A percentile compares a stretch with the other conserved stretches of the same genome.
These are phyloP conservation scores for Puccinia coronata DNA, from an alignment of 1,284 basidiomycete genomes.

Conservation along the genomic window DNA sequence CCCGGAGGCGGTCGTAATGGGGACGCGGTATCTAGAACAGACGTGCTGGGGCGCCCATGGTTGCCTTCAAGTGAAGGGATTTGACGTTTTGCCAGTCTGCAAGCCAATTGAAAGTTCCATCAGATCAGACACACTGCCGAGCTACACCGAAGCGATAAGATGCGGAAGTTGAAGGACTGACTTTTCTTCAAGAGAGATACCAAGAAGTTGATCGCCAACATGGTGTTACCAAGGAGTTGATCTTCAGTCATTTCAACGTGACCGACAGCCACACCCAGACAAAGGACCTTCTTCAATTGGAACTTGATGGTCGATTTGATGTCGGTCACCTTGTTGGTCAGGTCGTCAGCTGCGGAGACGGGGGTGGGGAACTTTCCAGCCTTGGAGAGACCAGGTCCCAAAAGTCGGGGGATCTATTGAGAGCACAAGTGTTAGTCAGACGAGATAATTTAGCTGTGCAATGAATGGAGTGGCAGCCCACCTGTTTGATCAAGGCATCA, in stretches of 20 bases:
- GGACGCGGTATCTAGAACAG: conserved; percentile 68
- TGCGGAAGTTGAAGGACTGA: conserved; percentile 54
- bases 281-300: conserved; percentile 99
- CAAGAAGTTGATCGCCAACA: conserved; percentile 99
- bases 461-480: background rate
- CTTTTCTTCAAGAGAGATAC: conserved; percentile 99
- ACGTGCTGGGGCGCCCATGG: conserved; percentile 98
- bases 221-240: conserved; percentile 93
- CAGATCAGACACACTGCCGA: background rate
- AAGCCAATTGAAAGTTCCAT: background rate
- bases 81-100: conserved; percentile 92
- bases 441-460: background rate
- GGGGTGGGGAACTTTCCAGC: conserved; percentile 98
- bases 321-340: conserved; percentile 87
- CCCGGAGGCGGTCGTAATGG: background rate
- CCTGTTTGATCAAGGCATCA: conserved; percentile 96
- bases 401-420: conserved; percentile 84
- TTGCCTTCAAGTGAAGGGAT: conserved; percentile 96
- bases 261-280: conserved; percentile 96
- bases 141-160: background rate
- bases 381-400: conserved; percentile 99
- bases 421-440: background rate
- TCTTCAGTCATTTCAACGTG: conserved; percentile 98
- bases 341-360: conserved; percentile 88
- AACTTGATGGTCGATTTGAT: conserved; percentile 93